Conservation (phyloP, 768 basidiomycete species). For the Collybia sp. region DNA sequence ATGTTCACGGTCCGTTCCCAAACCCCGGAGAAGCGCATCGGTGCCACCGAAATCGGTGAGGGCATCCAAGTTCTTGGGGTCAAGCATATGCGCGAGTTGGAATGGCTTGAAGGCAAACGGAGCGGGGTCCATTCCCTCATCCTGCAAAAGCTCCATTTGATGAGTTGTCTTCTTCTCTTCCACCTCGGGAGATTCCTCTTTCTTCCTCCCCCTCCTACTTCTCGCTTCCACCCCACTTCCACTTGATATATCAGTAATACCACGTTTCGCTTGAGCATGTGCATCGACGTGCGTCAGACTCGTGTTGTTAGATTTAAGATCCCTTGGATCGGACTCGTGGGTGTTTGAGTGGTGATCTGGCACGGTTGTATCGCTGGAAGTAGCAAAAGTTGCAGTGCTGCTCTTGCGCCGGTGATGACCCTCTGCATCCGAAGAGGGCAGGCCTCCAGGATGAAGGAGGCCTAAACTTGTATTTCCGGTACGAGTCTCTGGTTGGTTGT, state of each 20-base stretch:
- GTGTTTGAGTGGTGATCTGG: constrained; percentile 33
- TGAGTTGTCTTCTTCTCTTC: constrained; percentile 22
- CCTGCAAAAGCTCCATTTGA: constrained; percentile 32
- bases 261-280: constrained; percentile 9
- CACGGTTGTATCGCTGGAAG: constrained; percentile 44
- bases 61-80: constrained; percentile 75
- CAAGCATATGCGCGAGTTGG: constrained; percentile 79
- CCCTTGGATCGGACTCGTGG: constrained; percentile 20
- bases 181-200: constrained; percentile 10
- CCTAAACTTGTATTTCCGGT: constrained; percentile 48
- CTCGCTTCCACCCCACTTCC: constrained; percentile 12
- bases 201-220: constrained; percentile 21
- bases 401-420: constrained; percentile 45
- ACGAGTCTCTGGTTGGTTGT: constrained; percentile 60
- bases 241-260: constrained; percentile 6
- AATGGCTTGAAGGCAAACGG: constrained; percentile 76
- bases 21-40: constrained; percentile 57
- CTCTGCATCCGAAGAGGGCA: constrained; percentile 7
- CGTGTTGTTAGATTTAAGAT: constrained; percentile 33
- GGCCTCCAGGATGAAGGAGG: constrained; percentile 37
- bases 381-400: constrained; percentile 47
- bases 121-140: constrained; percentile 45
- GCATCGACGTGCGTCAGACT: constrained; percentile 28
- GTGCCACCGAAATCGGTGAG: constrained; percentile 72
- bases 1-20: constrained; percentile 58